A percentile compares a stretch with the other conserved stretches of the same genome.
Conservation (phyloP, 257 asterid genomes). For the Fraxinus excelsior region DNA sequence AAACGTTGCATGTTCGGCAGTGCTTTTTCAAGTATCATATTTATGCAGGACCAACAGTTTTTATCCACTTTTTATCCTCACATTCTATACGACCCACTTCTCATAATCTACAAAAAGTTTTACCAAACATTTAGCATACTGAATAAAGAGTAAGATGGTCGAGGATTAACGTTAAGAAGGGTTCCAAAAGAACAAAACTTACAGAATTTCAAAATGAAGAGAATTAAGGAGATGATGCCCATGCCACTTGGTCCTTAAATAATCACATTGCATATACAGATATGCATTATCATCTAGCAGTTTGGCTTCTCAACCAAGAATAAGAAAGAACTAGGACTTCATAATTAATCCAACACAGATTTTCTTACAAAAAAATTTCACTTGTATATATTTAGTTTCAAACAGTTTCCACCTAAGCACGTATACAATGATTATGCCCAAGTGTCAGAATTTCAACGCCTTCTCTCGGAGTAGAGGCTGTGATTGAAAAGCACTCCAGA, state of each 20-base stretch:
- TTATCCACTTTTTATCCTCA: too few relatives aligned
- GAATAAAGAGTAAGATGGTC: too few relatives aligned
- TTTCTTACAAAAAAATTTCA: not conserved
- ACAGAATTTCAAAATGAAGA: not conserved
- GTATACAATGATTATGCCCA: not conserved
- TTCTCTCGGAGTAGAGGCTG: not conserved
- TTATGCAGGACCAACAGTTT: too few relatives aligned
- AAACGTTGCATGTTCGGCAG: too few relatives aligned
- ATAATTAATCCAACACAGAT: too few relatives aligned
- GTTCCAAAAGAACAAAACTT: not conserved
- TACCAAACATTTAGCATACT: not conserved
- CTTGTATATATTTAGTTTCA: not conserved
- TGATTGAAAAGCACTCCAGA: not conserved
- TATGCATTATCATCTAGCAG: not conserved
- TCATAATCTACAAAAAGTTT: too few relatives aligned
- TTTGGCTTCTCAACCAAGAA: not conserved
- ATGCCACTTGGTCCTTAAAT: not conserved
- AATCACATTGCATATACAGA: not conserved
- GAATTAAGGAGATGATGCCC: not conserved
- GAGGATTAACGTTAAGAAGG: not conserved
- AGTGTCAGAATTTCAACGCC: not conserved
- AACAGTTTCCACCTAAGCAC: not conserved
- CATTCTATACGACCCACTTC: too few relatives aligned
- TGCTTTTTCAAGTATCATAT: too few relatives aligned
- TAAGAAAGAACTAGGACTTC: not conserved